Evolutionary conservation across 2,329 filamentous ascomycete genomes (phyloP).

Genomic region (Aspergillus awamori): DNA sequence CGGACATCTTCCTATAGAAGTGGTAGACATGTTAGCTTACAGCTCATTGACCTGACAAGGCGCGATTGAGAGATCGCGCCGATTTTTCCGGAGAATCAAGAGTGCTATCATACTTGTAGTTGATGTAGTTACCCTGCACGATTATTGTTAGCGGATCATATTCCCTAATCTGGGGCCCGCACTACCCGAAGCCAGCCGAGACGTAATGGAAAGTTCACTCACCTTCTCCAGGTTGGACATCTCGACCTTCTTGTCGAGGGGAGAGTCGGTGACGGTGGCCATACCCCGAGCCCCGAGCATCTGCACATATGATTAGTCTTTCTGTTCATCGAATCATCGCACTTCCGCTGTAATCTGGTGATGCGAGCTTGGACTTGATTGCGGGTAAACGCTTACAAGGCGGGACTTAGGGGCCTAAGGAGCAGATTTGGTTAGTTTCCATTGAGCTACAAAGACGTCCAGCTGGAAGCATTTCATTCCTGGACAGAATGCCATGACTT

Average conservation of each 20-base stretch:
- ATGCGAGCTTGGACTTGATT: slow-evolving; percentile 6
- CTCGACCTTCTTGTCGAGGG: slow-evolving; percentile 92
- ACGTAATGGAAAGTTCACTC: slow-evolving; percentile 26
- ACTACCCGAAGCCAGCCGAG: slow-evolving; percentile 28
- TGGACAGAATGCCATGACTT: slow-evolving; percentile 7
- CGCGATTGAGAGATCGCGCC: neutral
- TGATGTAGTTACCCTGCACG: slow-evolving; percentile 81
- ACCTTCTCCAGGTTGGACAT: slow-evolving; percentile 95
- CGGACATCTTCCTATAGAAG: slow-evolving; percentile 83
- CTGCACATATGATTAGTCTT: slow-evolving; percentile 49
- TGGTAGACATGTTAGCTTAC: slow-evolving; percentile 28
- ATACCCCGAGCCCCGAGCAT: slow-evolving; percentile 68
- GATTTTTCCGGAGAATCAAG: neutral
- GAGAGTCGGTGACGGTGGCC: slow-evolving; percentile 82
- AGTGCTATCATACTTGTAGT: slow-evolving; percentile 67
- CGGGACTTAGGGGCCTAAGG: slow-evolving; percentile 49
- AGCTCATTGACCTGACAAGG: neutral
- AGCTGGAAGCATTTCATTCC: slow-evolving; percentile 13
- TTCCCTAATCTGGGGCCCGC: slow-evolving; percentile 14
- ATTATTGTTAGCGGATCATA: slow-evolving; percentile 30
- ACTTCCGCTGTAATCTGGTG: neutral
- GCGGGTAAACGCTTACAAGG: slow-evolving; percentile 41
- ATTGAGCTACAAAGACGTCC: neutral
- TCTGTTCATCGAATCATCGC: neutral
- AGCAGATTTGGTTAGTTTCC: slow-evolving; percentile 25